Percentiles rank a stretch among this genome's conserved stretches.
phyloP scores from a whole-genome alignment of 441 rosid species.

The Macaranga tanarius region DNA sequence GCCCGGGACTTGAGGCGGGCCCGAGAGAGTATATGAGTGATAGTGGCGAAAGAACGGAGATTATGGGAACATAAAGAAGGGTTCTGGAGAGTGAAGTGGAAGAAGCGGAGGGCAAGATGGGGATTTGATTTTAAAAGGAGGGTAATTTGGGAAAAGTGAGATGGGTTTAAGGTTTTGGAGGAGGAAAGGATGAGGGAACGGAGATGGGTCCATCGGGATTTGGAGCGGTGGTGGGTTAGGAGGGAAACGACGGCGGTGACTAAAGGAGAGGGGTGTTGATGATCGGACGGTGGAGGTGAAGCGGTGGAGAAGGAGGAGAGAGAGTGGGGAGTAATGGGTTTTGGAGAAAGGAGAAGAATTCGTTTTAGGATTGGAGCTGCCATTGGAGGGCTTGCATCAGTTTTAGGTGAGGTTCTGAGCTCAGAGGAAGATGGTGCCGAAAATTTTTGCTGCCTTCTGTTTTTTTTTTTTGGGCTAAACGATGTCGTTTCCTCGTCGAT shows the following conservation, averaged over 20 bases:
- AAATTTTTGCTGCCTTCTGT: no score
- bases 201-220: conserved; percentile 71
- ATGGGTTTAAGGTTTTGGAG: conserved; percentile 35
- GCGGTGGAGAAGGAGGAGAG: conserved; percentile 26
- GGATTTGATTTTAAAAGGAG: conserved; percentile 54
- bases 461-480: no score
- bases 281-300: conserved; percentile 34
- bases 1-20: conserved; percentile 58
- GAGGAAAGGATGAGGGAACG: conserved; percentile 48
- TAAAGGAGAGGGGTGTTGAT: conserved; percentile 4
- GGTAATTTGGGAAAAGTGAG: conserved; percentile 59
- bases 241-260: conserved; percentile 48
- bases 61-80: conserved; percentile 58
- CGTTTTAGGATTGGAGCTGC: conserved; percentile 23
- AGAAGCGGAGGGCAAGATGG: conserved; percentile 65
- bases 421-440: no score
- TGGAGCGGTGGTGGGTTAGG: conserved; percentile 74
- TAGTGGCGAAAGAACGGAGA: conserved; percentile 49
- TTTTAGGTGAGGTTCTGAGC: no score
- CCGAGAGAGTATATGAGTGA: conserved; percentile 66
- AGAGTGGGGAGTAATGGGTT: conserved; percentile 13
- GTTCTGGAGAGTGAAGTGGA: conserved; percentile 54
- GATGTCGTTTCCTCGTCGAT: no score
- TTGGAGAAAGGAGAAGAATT: conserved; percentile 18
- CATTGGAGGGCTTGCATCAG: conserved; percentile 2